phyloP scores from a whole-genome alignment of 176 grass and related monocot species.

The Raddia distichophylla region DNA sequence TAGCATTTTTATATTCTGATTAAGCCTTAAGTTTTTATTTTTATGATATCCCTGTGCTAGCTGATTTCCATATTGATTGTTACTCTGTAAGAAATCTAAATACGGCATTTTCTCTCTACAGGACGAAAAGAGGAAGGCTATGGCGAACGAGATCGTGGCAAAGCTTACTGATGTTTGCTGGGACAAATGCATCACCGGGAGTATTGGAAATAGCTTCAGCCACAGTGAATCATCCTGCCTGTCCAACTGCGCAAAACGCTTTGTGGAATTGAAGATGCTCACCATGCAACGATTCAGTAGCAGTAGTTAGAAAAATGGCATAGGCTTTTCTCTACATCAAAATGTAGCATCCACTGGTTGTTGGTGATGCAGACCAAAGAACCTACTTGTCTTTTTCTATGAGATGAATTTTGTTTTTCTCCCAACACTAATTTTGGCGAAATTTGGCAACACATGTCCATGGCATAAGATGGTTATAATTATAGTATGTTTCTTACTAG shows the following conservation, averaged over 20 bases:
- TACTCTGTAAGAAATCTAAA: constrained; percentile 20
- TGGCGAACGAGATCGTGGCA: constrained; percentile 64
- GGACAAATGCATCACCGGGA: constrained; percentile 83
- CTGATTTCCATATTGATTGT: not conserved
- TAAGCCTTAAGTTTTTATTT: not conserved
- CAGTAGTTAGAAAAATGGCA: constrained; percentile 7
- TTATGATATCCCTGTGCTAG: not conserved
- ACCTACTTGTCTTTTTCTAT: not conserved
- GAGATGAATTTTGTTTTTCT: not conserved
- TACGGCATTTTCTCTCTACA: constrained; percentile 24
- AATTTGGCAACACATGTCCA: not conserved
- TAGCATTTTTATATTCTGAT: not conserved
- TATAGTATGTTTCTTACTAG: not conserved
- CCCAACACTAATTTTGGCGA: not conserved
- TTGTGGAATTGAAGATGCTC: constrained; percentile 63
- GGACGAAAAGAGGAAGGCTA: constrained; percentile 75
- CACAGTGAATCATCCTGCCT: constrained; percentile 61
- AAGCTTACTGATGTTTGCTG: constrained; percentile 79
- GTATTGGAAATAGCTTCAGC: constrained; percentile 76
- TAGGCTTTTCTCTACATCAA: not conserved
- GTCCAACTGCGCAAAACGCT: constrained; percentile 79
- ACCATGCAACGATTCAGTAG: constrained; percentile 40
- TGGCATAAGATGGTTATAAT: not conserved
- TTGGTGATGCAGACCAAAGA: not conserved
- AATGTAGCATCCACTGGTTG: not conserved